Evolutionary conservation across 2,329 filamentous ascomycete genomes (phyloP), one percentile per base, ranked within the genome.

Genomic region (Byssoonygena ceratinophila): DNA sequence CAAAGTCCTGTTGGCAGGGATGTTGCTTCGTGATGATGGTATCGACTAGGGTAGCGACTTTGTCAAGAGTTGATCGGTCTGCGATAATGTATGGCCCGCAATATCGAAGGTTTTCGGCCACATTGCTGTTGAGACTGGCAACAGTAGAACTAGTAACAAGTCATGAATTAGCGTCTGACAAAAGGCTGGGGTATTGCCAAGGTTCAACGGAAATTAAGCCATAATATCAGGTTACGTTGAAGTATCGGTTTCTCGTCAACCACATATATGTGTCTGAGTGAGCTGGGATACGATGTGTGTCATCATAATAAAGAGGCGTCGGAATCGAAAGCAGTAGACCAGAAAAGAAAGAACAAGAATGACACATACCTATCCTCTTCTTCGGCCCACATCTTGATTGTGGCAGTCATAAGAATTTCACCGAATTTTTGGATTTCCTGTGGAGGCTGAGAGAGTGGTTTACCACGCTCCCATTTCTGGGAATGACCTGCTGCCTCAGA

Each of bases 231-330:
- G 39, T 44, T 46, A 66, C 31, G 49, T 51, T 49, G 49, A 62
- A 69, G 76, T 73, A 80, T 78, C 84, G 88, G 76, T 73, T 94
- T 92, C 83, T 83, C 87, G 88, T 85, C 88, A 94, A 82, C 74
- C 82, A 82, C 85, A 81, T 68, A 73, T 78, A 74, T 79, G 87
- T 83, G 84, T 97, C 85, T 87, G 87, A 95, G 90, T 96, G 91
- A 96, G 90, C 90, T 96, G 90, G 89, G 91, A 91, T 91, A 90
- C 87, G 87, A 82, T 81, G 71, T 76, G 80, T 76, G 73, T 95
- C 89, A 96, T 96, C 89, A 88, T 83, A 64, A 72, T 66, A 57
- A 52, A 40, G 22, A 31, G 37, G 44, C 41, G 37, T 46, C 12
- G 32, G 14, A 20, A 39, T n/a, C 16, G 32, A n/a, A 56, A 53